Percentiles rank a stretch among this genome's conserved stretches.
These are phyloP conservation scores for Talaromyces sp. DNA, from an alignment of 2,329 filamentous ascomycete genomes.

Conservation along the genomic window DNA sequence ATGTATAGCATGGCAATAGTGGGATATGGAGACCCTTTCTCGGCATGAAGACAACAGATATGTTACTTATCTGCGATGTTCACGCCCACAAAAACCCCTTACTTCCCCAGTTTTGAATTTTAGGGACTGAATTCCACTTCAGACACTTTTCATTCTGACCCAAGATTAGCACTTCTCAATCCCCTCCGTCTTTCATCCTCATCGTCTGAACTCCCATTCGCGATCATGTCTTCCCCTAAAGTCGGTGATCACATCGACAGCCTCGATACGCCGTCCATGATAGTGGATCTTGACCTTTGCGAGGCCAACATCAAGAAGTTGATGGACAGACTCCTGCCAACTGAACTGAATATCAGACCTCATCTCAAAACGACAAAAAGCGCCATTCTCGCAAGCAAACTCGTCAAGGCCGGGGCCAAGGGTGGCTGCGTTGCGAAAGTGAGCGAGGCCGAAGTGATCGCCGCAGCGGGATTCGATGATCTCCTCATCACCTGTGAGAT, in stretches of 20 bases:
- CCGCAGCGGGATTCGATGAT: constrained; percentile 51
- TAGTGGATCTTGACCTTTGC: constrained; percentile 57
- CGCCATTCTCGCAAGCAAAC: constrained; percentile 47
- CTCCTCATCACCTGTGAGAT: constrained; percentile 57
- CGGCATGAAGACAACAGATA: no score
- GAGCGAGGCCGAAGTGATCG: constrained; percentile 50
- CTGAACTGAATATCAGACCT: constrained; percentile 51
- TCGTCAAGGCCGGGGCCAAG: constrained; percentile 52
- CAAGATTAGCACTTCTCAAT: neutral
- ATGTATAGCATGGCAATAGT: neutral
- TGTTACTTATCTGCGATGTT: no score
- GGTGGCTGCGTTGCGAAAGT: constrained; percentile 58
- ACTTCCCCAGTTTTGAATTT: neutral
- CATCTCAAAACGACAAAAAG: constrained; percentile 60
- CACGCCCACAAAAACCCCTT: neutral
- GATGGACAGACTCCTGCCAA: constrained; percentile 50
- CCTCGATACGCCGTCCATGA: constrained; percentile 61
- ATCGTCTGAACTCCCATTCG: neutral
- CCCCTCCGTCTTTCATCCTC: neutral
- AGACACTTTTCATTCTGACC: neutral
- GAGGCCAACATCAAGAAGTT: constrained; percentile 55
- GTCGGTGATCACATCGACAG: constrained; percentile 46
- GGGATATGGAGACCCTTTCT: neutral
- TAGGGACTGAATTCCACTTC: no score
- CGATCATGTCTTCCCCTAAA: constrained; percentile 43